A percentile compares a stretch with the other conserved stretches of the same genome.
Conservation (phyloP, 1,284 basidiomycete genomes). For the Puccinia horiana region DNA sequence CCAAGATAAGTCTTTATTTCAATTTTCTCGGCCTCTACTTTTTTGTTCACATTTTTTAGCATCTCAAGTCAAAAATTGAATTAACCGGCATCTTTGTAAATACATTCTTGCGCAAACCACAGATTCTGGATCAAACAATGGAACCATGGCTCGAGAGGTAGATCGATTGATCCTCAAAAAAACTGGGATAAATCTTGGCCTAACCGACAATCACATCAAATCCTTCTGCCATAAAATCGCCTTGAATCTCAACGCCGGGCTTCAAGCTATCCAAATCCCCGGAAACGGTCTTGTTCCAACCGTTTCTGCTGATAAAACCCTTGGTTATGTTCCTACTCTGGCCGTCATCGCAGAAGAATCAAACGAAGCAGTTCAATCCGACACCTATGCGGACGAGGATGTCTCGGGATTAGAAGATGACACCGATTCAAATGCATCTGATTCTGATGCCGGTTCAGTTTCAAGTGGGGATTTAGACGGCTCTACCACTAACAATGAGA, state of each 20-base stretch:
- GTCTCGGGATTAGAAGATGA: not conserved
- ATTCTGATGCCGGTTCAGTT: too few species aligned
- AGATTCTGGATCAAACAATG: not conserved
- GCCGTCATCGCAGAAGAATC: too few species aligned
- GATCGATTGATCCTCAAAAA: not conserved
- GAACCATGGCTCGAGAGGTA: not conserved
- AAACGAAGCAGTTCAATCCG: too few species aligned
- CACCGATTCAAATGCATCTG: too few species aligned
- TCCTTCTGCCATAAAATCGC: slow-evolving; percentile 25
- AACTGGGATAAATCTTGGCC: not conserved
- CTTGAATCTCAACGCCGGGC: slow-evolving; percentile 2
- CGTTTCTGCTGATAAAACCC: not conserved
- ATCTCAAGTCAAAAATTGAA: too few species aligned
- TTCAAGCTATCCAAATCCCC: not conserved
- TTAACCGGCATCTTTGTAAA: not conserved
- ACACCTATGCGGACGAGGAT: not conserved
- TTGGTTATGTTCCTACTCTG: not conserved
- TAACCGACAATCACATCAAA: not conserved
- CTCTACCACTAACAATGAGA: too few species aligned
- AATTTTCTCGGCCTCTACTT: not conserved
- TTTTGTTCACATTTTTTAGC: not conserved
- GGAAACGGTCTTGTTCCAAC: too few species aligned
- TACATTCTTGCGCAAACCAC: not conserved
- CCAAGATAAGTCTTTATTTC: slow-evolving; percentile 14
- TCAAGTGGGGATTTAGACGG: too few species aligned